Base-by-base conservation (phyloP, 2,329 filamentous ascomycete species). In the Zymoseptoria tritici region DNA sequence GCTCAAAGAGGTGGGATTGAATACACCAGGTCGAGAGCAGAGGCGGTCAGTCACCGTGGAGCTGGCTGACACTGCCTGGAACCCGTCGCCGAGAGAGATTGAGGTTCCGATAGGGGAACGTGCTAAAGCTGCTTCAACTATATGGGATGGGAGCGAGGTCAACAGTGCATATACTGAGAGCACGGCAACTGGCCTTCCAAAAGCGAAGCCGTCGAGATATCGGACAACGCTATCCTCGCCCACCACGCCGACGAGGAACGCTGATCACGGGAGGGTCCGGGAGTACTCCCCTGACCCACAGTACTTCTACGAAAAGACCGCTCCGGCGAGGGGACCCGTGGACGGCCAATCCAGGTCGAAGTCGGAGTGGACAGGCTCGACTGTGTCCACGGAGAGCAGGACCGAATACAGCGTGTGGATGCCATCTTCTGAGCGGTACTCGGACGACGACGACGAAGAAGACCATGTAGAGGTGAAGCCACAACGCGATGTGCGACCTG, bases 51-150 rank as follows among this genome's bases (percentile, higher is more conserved):
- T 58, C 49, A 60, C 50, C 13, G 49, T 52, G 55, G 61, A 65
- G 50, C 57, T 55, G 13, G 49, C 59, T 21, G 60, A 63, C 57
- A 62, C 60, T 57, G 62, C 58, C 58, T 60, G 58, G 54, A 63
- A 67, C 57, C 64, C 67, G 8, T 67, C 63, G 62, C 77, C 81
- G 4, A 79, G 76, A 59, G 80, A 84, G 63, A 76, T 85, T 59
- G 81, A 86, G 58, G 76, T 86, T 46, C 85, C 85, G 8, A 83
- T 87, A 65, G 84, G 85, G 22, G 85, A 85, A 71, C 79, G 77
- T 65, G 78, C 79, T 26, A 75, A 72, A 56, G 70, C 75, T n/a
- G 72, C 73, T 13, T 78, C 80, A 4, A 78, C 76, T 60, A 73
- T 74, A 60, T 81, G 78, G 76, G 71, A 73, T 58, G 73, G 72